Evolutionary conservation across 2,329 filamentous ascomycete species (phyloP).

Genomic region (Fusarium protoensiforme): DNA sequence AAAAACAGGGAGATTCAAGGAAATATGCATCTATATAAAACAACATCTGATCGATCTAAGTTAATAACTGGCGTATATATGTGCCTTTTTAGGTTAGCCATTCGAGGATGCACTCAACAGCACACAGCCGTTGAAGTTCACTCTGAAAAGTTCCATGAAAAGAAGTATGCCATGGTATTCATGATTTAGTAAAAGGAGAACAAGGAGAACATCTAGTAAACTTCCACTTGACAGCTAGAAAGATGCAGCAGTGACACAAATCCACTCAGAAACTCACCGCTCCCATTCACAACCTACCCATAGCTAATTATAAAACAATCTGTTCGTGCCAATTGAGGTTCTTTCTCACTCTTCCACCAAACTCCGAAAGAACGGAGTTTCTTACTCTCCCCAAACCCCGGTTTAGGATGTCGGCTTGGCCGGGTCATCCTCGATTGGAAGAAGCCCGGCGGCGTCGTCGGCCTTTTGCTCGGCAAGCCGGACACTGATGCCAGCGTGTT

Average conservation of each 20-base stretch:
- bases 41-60: neutral
- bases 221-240: neutral
- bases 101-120: neutral
- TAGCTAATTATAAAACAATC: slow-evolving; percentile 8
- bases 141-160: neutral
- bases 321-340: neutral
- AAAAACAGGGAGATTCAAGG: neutral
- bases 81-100: neutral
- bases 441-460: slow-evolving; percentile 38
- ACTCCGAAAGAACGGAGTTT: neutral
- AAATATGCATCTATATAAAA: neutral
- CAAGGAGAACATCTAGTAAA: neutral
- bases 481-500: slow-evolving; percentile 49
- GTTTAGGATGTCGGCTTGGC: slow-evolving; percentile 20
- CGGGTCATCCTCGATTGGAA: slow-evolving; percentile 20
- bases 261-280: neutral
- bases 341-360: neutral
- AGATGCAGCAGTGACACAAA: neutral
- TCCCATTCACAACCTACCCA: neutral
- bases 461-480: slow-evolving; percentile 47
- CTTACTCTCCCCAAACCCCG: neutral
- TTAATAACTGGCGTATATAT: neutral
- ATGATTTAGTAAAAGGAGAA: neutral
- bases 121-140: neutral
- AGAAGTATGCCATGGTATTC: neutral